Conservation (phyloP, 345 rosid species). For the Dipteronia sinensis region DNA sequence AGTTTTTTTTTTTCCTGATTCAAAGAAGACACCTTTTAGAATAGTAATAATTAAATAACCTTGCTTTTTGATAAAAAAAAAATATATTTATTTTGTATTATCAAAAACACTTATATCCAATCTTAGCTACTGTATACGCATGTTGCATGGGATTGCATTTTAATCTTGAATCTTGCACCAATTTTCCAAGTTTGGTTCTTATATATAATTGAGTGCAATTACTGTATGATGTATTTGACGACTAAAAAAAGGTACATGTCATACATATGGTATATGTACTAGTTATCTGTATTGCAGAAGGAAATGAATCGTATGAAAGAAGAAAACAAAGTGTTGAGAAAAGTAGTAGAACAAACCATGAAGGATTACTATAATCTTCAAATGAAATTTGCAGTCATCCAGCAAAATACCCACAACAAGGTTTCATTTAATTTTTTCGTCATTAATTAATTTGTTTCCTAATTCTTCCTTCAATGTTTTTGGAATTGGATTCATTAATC, state of each 20-base stretch:
- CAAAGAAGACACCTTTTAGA: not conserved
- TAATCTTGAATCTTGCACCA: too few relatives aligned
- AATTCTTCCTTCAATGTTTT: not conserved
- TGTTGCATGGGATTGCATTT: not conserved
- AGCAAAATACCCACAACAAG: constrained; percentile 39
- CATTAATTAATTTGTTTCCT: not conserved
- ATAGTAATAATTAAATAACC: too few relatives aligned
- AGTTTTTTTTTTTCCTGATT: not conserved
- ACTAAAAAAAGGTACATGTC: not conserved
- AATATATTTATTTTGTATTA: not conserved
- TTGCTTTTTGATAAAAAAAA: too few relatives aligned
- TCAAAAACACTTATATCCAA: not conserved
- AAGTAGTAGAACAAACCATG: constrained; percentile 58
- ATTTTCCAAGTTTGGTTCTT: too few relatives aligned
- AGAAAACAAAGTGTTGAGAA: constrained; percentile 56
- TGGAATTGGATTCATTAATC: not conserved
- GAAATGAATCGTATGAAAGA: constrained; percentile 64
- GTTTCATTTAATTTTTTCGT: not conserved
- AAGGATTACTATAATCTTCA: constrained; percentile 58
- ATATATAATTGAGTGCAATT: not conserved
- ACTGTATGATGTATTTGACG: not conserved
- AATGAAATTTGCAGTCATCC: constrained; percentile 43
- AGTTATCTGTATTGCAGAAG: constrained; percentile 47
- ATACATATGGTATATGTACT: not conserved
- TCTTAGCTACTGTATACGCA: not conserved